Evolutionary conservation across 2,329 filamentous ascomycete species (phyloP).

Genomic region (Fusarium stilboides): DNA sequence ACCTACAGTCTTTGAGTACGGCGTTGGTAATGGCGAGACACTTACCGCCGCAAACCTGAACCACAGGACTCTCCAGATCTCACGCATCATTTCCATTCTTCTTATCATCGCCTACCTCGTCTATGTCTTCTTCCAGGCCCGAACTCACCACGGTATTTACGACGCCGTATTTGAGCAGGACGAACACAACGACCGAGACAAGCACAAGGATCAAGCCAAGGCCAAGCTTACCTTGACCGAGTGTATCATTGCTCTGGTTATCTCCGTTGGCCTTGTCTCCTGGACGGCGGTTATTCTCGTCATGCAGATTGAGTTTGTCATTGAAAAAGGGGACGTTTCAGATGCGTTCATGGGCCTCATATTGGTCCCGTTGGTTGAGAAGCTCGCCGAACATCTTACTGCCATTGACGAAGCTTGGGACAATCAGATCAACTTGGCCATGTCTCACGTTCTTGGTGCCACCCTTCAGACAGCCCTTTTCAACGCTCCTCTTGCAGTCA

Average conservation of each 20-base stretch:
- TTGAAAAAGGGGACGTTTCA: conserved; percentile 61
- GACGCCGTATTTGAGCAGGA: conserved; percentile 80
- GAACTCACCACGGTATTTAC: conserved; percentile 83
- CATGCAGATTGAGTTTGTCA: conserved; percentile 76
- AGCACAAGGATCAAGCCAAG: conserved; percentile 71
- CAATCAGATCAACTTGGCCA: conserved; percentile 86
- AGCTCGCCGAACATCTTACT: conserved; percentile 87
- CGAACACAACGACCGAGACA: conserved; percentile 76
- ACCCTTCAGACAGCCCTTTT: conserved; percentile 92
- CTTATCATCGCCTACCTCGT: conserved; percentile 78
- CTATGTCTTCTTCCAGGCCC: conserved; percentile 81
- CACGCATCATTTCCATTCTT: conserved; percentile 78
- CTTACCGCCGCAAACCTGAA: conserved; percentile 59
- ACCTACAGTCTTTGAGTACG: conserved; percentile 70
- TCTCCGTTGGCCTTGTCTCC: conserved; percentile 79
- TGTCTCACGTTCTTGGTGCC: conserved; percentile 88
- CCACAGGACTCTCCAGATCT: conserved; percentile 73
- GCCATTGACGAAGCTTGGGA: conserved; percentile 89
- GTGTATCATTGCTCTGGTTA: conserved; percentile 73
- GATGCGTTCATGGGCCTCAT: conserved; percentile 78
- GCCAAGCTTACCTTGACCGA: conserved; percentile 83
- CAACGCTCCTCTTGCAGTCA: conserved; percentile 85
- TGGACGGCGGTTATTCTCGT: conserved; percentile 83
- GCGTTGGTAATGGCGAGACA: conserved; percentile 53
- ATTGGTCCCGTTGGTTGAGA: conserved; percentile 85